phyloP scores from a whole-genome alignment of 2,329 filamentous ascomycete species.

The Aspergillus spinulosporus region DNA sequence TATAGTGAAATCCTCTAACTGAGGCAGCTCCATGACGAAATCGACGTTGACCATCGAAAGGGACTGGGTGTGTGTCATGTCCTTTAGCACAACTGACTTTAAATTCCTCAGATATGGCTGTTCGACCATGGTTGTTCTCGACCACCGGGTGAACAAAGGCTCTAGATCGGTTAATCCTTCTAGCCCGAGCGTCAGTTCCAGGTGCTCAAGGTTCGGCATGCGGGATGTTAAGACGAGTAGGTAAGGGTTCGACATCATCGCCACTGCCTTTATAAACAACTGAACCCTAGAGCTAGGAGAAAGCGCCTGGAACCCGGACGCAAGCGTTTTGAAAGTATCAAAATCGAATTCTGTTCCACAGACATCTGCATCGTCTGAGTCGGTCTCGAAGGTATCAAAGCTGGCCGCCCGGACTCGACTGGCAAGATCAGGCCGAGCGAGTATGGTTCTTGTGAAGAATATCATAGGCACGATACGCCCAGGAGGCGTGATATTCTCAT shows the following conservation, averaged over 20 bases:
- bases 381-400: not conserved
- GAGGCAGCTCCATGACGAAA: conserved; percentile 7
- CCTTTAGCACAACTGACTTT: conserved; percentile 3
- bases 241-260: conserved; percentile 1
- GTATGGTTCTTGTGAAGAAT: conserved; percentile 6
- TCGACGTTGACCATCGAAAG: conserved; percentile 2
- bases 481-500: not conserved
- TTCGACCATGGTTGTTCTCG: not conserved
- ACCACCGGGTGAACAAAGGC: not conserved
- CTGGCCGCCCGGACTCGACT: not conserved
- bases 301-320: not conserved
- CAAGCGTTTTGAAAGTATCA: conserved; percentile 2
- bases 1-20: conserved; percentile 7
- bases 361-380: not conserved
- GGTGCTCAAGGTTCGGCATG: conserved; percentile 3
- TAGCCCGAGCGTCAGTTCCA: not conserved
- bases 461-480: conserved; percentile 3
- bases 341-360: not conserved
- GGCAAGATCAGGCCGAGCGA: conserved; percentile 12
- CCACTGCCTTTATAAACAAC: not conserved
- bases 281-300: not conserved
- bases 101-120: conserved; percentile 1
- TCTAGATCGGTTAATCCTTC: conserved; percentile 3
- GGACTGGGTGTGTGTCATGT: not conserved
- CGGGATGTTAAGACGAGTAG: not conserved